phyloP scores from a whole-genome alignment of 1,284 basidiomycete genomes.

The Clitocybe nebularis region DNA sequence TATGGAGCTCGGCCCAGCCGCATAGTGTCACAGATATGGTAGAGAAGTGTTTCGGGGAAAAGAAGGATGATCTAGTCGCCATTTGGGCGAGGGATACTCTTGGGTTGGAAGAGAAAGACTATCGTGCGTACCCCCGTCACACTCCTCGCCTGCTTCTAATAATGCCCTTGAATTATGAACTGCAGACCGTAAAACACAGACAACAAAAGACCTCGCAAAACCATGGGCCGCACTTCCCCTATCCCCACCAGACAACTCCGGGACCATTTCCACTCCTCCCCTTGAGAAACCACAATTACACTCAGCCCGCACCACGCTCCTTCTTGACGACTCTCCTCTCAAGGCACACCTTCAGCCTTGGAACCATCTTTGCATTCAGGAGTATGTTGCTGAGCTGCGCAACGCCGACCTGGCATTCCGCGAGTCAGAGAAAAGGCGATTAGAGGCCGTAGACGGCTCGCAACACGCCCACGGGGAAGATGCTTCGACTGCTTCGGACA shows the following conservation, averaged over 20 bases:
- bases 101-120: constrained; percentile 53
- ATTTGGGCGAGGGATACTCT: constrained; percentile 81
- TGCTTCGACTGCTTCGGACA: background rate
- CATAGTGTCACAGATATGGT: constrained; percentile 77
- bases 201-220: constrained; percentile 74
- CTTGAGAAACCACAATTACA: constrained; percentile 27
- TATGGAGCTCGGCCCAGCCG: constrained; percentile 85
- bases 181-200: constrained; percentile 61
- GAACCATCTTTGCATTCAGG: constrained; percentile 73
- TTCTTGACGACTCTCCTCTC: constrained; percentile 77
- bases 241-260: background rate
- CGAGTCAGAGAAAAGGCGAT: background rate
- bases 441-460: background rate
- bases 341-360: constrained; percentile 80
- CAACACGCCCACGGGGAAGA: background rate
- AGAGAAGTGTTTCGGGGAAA: constrained; percentile 45
- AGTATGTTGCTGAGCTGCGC: constrained; percentile 44
- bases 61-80: constrained; percentile 45
- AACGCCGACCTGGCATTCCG: background rate
- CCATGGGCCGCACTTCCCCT: constrained; percentile 57
- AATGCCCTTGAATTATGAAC: background rate
- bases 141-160: constrained; percentile 9
- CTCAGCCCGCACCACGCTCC: constrained; percentile 65
- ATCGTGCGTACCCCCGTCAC: constrained; percentile 45
- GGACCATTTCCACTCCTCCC: no score